phyloP scores from a whole-genome alignment of 768 basidiomycete species.

The Mycena chlorophos region DNA sequence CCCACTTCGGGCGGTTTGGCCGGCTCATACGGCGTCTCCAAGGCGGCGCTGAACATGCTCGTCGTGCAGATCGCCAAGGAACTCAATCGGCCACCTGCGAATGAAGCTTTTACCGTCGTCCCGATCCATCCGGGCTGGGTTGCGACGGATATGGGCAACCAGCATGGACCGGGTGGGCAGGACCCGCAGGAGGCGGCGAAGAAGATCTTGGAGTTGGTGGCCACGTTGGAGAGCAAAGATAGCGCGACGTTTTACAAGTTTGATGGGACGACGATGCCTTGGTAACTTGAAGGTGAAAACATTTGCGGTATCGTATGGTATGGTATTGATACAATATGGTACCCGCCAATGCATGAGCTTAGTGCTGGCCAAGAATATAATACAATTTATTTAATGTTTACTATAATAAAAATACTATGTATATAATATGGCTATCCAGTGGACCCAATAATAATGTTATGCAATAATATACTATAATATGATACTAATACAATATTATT shows the following conservation, averaged over 20 bases:
- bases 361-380: too few relatives aligned
- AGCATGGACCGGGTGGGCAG: conserved; percentile 18
- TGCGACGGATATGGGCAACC: conserved; percentile 22
- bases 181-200: conserved; percentile 15
- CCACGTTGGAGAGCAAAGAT: conserved; percentile 5
- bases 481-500: too few relatives aligned
- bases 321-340: too few relatives aligned
- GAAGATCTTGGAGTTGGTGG: conserved; percentile 14
- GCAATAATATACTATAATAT: too few relatives aligned
- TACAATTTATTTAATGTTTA: too few relatives aligned
- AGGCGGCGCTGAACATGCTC: conserved; percentile 23
- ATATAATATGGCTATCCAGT: too few relatives aligned
- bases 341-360: too few relatives aligned
- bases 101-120: conserved; percentile 18
- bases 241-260: conserved; percentile 20
- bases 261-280: conserved; percentile 20
- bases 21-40: conserved; percentile 21
- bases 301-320: too few relatives aligned
- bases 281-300: too few relatives aligned
- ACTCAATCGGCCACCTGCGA: conserved; percentile 1
- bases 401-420: too few relatives aligned
- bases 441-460: too few relatives aligned
- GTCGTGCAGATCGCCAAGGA: conserved; percentile 22
- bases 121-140: conserved; percentile 23
- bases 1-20: conserved; percentile 16